Percentiles rank a stretch among this genome's conserved stretches.
phyloP scores from a whole-genome alignment of 306 rosid genomes.

The Luffa acutangula region DNA sequence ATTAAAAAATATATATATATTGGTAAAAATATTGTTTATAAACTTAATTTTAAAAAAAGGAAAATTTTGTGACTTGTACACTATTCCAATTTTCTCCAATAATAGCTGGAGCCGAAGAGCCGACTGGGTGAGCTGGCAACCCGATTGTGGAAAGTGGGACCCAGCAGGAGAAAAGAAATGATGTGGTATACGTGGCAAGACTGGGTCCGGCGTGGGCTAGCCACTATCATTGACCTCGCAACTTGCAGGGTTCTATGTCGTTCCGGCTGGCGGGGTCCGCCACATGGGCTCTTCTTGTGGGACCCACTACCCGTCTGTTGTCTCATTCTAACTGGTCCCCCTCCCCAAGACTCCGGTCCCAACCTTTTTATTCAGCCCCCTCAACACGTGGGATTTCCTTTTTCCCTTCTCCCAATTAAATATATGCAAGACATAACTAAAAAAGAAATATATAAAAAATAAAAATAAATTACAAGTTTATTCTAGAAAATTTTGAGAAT shows the following conservation, averaged over 20 bases:
- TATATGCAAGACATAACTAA: background rate
- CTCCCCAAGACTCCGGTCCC: background rate
- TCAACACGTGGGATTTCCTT: background rate
- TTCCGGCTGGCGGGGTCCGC: background rate
- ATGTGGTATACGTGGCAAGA: constrained; percentile 45
- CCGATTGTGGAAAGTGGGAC: background rate
- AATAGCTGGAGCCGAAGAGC: background rate
- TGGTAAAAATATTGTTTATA: too few species aligned
- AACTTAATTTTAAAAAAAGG: too few species aligned
- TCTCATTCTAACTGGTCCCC: background rate
- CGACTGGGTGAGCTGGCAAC: background rate
- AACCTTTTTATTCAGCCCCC: background rate
- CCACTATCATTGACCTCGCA: constrained; percentile 43
- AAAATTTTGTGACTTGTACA: too few species aligned
- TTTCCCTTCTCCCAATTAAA: background rate
- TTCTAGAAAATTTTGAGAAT: too few species aligned
- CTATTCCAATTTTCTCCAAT: too few species aligned
- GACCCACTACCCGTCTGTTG: background rate
- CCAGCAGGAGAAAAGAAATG: background rate
- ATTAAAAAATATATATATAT: too few species aligned
- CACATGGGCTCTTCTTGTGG: background rate
- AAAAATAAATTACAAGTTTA: too few species aligned
- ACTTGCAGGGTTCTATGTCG: background rate
- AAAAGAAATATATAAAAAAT: too few species aligned
- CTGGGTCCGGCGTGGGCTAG: constrained; percentile 58